Base-by-base conservation (phyloP, 2,329 filamentous ascomycete genomes). In the Fusarium subtropicale region DNA sequence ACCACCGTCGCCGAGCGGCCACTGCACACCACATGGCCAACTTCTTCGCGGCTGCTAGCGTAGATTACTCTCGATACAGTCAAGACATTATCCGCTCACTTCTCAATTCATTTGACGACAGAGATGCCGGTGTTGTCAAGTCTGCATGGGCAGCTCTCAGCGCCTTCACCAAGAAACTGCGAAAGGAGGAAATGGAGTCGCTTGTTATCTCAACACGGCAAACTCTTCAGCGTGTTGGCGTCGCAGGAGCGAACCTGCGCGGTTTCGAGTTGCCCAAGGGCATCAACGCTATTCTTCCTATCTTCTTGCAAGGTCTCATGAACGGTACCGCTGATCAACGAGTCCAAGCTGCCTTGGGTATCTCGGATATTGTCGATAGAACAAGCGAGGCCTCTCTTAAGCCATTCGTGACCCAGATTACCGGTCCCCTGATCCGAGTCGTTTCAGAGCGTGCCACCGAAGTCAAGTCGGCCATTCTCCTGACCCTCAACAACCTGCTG, bases 161-260 rank as follows among this genome's bases (percentile, higher is more conserved):
- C 73, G 92, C 92, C 60, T 91, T 99, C 73, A 97, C 94, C 46
- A 94, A 94, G 78, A 91, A 90, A 73, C 87, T 99, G 66, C 91
- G 91, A 77, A 99, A 99, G 80, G 97, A 99, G 77, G 95, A 98
- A 81, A 98, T 99, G 96, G 97, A 99, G 77, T 90, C 91, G 1
- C 86, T 99, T 46, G 94, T 97, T 20, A 84, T 89, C 56, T 96
- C 95, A 1, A 97, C 95, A 3, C 87, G 95, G 62, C 92, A 97
- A 79, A 91, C 92, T 2, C 85, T 99, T 56, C 90, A 92, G 71
- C 93, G 95, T 75, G 92, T 98, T 47, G 96, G 97, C 73, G 92
- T 97, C 45, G 84, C 94, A 42, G 96, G 96, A 30, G 87, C 90
- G 41, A 91, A 94, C 75, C 85, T 99, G 47, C 89, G 94, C 39